phyloP scores from a whole-genome alignment of 768 basidiomycete species.

The Dictyophora rubrovolvata region DNA sequence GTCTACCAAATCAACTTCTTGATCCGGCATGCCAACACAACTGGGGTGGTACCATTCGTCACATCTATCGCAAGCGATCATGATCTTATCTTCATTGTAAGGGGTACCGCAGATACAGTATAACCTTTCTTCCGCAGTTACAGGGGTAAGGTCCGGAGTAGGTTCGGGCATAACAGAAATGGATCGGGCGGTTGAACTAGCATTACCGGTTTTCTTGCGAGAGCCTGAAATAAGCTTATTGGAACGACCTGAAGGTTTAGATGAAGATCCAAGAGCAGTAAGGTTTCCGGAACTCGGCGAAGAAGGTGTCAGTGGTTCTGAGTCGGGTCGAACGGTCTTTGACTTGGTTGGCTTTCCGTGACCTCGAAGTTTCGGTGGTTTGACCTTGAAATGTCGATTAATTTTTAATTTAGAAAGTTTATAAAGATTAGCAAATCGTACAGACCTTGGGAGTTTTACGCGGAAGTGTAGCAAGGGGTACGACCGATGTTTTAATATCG shows the following conservation, averaged over 20 bases:
- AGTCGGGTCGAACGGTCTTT: neutral
- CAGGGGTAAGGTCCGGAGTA: conserved; percentile 24
- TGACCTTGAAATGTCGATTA: neutral
- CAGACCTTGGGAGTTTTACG: neutral
- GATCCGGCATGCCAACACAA: conserved; percentile 74
- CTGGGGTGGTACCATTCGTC: conserved; percentile 92
- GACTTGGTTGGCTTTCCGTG: neutral
- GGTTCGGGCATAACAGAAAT: neutral
- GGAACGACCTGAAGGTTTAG: neutral
- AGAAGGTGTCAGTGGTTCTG: neutral
- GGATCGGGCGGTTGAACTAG: neutral
- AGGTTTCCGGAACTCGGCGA: neutral
- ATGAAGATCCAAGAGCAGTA: neutral
- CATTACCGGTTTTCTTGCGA: neutral
- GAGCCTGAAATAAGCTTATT: neutral
- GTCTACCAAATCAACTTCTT: conserved; percentile 80
- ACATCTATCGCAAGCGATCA: conserved; percentile 92
- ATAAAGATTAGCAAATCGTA: neutral
- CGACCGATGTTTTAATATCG: neutral
- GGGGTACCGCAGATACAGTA: conserved; percentile 84
- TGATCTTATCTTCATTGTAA: conserved; percentile 79
- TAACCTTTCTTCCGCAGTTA: conserved; percentile 49
- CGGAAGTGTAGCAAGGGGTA: neutral
- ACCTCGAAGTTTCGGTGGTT: neutral
- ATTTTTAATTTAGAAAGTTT: neutral